phyloP scores from a whole-genome alignment of 2,329 filamentous ascomycete genomes.

The Phoma sp. region DNA sequence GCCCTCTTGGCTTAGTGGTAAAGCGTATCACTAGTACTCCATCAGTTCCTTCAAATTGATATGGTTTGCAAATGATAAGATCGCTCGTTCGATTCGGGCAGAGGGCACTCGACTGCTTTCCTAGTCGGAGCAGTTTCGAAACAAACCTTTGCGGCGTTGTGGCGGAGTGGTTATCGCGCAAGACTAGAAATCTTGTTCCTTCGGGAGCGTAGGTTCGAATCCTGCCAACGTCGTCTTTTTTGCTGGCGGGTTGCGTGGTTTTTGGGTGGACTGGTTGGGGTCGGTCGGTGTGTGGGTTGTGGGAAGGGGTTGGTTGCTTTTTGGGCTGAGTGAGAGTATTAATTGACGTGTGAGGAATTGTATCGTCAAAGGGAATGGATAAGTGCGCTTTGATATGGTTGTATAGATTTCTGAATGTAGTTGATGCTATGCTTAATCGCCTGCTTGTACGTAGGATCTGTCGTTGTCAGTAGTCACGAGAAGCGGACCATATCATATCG shows the following conservation, averaged over 20 bases:
- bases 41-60: background rate
- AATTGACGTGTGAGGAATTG: background rate
- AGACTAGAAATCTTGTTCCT: conserved; percentile 51
- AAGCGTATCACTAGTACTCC: conserved; percentile 18
- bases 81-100: conserved; percentile 20
- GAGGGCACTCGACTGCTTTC: conserved; percentile 8
- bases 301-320: background rate
- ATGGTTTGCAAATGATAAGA: conserved; percentile 12
- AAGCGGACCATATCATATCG: no score
- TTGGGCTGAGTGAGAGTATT: background rate
- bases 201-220: conserved; percentile 50
- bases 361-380: background rate
- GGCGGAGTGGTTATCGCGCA: conserved; percentile 51
- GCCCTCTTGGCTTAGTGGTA: conserved; percentile 23
- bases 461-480: no score
- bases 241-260: no score
- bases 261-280: background rate
- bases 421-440: background rate
- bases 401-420: background rate
- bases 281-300: background rate
- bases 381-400: background rate
- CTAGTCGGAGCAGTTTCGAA: conserved; percentile 6
- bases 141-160: conserved; percentile 32
- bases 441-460: background rate
- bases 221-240: conserved; percentile 44